Conservation (phyloP, 129 eudicot genomes). For the Lonicera japonica region DNA sequence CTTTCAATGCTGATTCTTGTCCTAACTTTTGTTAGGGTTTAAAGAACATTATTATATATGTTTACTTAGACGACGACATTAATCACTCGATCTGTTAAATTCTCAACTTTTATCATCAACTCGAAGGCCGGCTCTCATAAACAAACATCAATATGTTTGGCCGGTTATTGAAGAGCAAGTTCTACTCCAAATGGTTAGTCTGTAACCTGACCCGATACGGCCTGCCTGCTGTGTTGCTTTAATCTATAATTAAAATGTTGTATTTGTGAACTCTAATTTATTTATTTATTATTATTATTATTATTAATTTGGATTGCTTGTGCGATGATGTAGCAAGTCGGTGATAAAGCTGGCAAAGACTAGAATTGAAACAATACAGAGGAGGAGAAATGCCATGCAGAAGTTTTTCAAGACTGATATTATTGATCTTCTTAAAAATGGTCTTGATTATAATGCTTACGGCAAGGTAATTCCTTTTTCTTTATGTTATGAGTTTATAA, state of each 20-base stretch:
- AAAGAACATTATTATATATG: neutral
- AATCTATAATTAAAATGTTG: too few species aligned
- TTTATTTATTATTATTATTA: neutral
- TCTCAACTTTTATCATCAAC: neutral
- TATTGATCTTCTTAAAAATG: conserved; percentile 65
- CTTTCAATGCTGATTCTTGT: conserved; percentile 13
- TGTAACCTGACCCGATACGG: neutral
- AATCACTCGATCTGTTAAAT: neutral
- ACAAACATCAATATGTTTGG: conserved; percentile 46
- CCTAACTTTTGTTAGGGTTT: conserved; percentile 13
- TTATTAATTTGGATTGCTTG: neutral
- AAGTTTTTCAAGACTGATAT: conserved; percentile 71
- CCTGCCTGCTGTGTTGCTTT: too few species aligned
- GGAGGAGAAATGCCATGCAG: conserved; percentile 71
- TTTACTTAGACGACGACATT: too few species aligned
- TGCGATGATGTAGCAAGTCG: conserved; percentile 44
- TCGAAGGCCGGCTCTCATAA: neutral
- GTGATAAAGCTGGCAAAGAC: conserved; percentile 40
- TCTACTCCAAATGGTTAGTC: conserved; percentile 54
- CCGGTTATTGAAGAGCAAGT: conserved; percentile 57
- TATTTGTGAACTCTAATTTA: too few species aligned
- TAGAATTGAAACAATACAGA: conserved; percentile 57
- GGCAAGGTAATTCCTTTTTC: conserved; percentile 45
- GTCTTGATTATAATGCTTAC: conserved; percentile 60
- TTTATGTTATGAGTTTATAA: too few species aligned